Base-by-base conservation (phyloP, 768 basidiomycete species). In the Naganishia randhawae region DNA sequence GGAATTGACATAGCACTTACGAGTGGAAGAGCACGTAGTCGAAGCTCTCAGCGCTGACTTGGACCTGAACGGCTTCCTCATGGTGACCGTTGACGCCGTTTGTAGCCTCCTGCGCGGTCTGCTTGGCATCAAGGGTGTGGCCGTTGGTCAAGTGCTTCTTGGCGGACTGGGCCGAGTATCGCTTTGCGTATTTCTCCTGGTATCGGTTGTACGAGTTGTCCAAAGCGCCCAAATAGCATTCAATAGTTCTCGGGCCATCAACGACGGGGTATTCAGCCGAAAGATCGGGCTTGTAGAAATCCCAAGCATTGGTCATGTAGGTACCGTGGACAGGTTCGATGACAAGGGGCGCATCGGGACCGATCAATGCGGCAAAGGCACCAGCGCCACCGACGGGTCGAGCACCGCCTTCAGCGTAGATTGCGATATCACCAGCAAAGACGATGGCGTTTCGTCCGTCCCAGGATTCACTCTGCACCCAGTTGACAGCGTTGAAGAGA, bases 281-380 rank as follows among this genome's bases (percentile, higher is more conserved):
- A 25, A 98, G 87, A 74, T 91, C 88, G 54, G 96, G 96, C 84
- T 99, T 99, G 88, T 96, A 99, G 81, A 97, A 98, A 82, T 99
- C 96, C 81, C 95, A 97, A 0, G 89, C 91, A 83, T 99, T 95
- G 70, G 89, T 89, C 90, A 98, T 97, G 84, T 93, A 91, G 61
- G 88, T 92, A 29, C 94, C 95, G 81, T 97, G 96, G 72, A 92
- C 85, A 73, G 95, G 90, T 83, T 98, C 95, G 72, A 97, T 86
- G 1, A 92, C 89, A 45, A 98, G 83, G 39, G 96, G 96, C 0
- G 96, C 96, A 74, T 97, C 87, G 50, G 96, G 96, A 13, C 95
- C 96, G 79, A 99, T 91, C 69, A 99, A 85, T 78, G 97, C 87
- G 50, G 96, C 96, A 71, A 86, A 88, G 25, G 94, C 92, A 75